Conservation (phyloP, 768 basidiomycete species). For the Trametes sanguinea region DNA sequence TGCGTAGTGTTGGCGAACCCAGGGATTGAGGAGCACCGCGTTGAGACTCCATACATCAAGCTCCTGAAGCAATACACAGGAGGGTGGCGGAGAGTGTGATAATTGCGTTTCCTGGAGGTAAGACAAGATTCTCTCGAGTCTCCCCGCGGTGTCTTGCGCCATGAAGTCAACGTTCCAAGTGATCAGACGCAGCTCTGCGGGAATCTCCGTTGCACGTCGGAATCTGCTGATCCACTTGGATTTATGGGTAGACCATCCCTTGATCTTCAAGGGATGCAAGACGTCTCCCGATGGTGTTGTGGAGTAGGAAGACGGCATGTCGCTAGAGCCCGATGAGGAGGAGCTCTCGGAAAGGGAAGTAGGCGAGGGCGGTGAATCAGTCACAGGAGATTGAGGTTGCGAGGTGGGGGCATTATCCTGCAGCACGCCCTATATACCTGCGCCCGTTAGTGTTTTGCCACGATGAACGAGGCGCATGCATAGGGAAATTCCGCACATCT, state of each 20-base stretch:
- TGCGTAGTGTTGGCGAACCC: constrained; percentile 63
- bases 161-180: constrained; percentile 74
- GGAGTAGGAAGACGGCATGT: background rate
- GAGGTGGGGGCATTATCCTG: background rate
- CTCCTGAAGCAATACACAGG: constrained; percentile 72
- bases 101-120: constrained; percentile 59
- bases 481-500: background rate
- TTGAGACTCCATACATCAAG: constrained; percentile 48
- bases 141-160: constrained; percentile 38
- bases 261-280: background rate
- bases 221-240: constrained; percentile 5
- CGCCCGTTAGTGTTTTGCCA: background rate
- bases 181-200: constrained; percentile 54
- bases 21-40: constrained; percentile 54
- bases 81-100: constrained; percentile 51
- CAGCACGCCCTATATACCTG: background rate
- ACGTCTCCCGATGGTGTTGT: background rate
- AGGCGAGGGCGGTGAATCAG: constrained; percentile 1
- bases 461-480: background rate
- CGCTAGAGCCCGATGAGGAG: background rate
- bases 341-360: background rate
- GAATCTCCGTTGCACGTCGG: constrained; percentile 17
- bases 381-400: background rate
- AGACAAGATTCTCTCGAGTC: constrained; percentile 50
- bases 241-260: constrained; percentile 6